Evolutionary conservation across 1,139 yeast species (phyloP), one percentile per base, ranked within the genome.

Genomic region (Nakaseomyces bracarensis): DNA sequence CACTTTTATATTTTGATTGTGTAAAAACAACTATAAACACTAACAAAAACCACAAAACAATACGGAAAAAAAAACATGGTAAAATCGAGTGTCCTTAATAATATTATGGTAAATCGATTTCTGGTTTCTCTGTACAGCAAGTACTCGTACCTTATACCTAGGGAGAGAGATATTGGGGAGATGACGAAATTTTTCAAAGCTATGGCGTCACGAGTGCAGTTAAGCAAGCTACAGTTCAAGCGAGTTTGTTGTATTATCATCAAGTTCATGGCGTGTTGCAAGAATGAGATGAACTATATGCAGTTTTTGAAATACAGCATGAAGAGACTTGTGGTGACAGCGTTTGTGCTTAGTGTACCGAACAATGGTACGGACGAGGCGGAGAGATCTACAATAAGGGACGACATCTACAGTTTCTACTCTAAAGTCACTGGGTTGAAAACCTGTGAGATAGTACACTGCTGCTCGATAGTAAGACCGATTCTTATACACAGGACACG

Each of bases 391-490:
- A 25, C 35, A 3, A 45, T 40, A 7, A 44, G 57, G 38, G 55
- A 54, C 30, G 40, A 39, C 9, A 41, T 45, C n/a, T 51, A 51
- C 39, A 39, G 37, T 2, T 29, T 44, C 6, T 54, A 46, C 40
- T 40, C 53, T 6, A 42, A 37, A 8, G 44, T 52, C 9, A 50
- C 58, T 8, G 58, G 58, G 3, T 36, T 54, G 25, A 31, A 55
- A 10, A 40, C 45, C 11, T 46, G 43, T 16, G 59, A 56, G 36
- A 43, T 56, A 9, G 47, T 43, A 11, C 46, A 52, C 41, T 54
- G 60, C 42, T 50, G 57, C 30, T 49, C 53, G 7, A 50, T 56
- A 9, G 54, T 54, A n/a, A 48, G 59, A 28, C 51, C 57, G 5
- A 45, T 55, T 1, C 38, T 55, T 2, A 47, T 48, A 11, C 49